phyloP scores from a whole-genome alignment of 208 protist species.

The Trypanosoma conorhini region DNA sequence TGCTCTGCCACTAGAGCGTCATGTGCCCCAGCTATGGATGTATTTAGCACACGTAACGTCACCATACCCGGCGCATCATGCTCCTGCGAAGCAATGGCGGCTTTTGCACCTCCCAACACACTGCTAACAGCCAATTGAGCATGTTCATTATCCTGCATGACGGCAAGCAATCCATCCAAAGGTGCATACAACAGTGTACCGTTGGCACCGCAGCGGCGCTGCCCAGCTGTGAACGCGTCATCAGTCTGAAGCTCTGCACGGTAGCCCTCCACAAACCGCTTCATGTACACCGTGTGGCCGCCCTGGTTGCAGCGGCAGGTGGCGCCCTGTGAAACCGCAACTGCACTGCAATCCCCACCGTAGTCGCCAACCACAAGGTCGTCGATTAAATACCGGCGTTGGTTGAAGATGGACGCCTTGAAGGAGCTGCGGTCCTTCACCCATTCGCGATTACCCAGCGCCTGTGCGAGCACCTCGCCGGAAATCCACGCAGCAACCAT shows the following conservation, averaged over 20 bases:
- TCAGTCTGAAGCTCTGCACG: not conserved
- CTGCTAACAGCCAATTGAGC: not conserved
- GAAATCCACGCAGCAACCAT: constrained; percentile 31
- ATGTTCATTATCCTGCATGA: not conserved
- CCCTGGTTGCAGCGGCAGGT: constrained; percentile 25
- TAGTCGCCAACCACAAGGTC: constrained; percentile 33
- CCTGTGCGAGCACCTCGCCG: constrained; percentile 13
- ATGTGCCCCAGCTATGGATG: too few relatives aligned
- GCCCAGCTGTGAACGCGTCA: too few relatives aligned
- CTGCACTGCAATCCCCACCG: constrained; percentile 18
- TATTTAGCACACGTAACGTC: too few relatives aligned
- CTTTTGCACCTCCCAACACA: not conserved
- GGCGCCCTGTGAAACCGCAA: not conserved
- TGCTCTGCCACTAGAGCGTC: too few relatives aligned
- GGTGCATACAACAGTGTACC: not conserved
- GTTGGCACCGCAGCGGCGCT: too few relatives aligned
- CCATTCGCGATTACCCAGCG: constrained; percentile 6
- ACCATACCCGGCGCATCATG: too few relatives aligned
- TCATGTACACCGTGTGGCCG: constrained; percentile 20
- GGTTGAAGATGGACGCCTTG: constrained; percentile 26
- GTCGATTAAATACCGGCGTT: constrained; percentile 26
- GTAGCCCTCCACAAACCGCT: not conserved
- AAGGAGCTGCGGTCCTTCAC: constrained; percentile 9
- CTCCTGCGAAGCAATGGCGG: too few relatives aligned
- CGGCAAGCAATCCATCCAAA: not conserved